Percentiles rank a stretch among this genome's conserved stretches.
These are phyloP conservation scores for Coniochaeta sp. DNA, from an alignment of 2,329 filamentous ascomycete genomes.

Conservation along the genomic window DNA sequence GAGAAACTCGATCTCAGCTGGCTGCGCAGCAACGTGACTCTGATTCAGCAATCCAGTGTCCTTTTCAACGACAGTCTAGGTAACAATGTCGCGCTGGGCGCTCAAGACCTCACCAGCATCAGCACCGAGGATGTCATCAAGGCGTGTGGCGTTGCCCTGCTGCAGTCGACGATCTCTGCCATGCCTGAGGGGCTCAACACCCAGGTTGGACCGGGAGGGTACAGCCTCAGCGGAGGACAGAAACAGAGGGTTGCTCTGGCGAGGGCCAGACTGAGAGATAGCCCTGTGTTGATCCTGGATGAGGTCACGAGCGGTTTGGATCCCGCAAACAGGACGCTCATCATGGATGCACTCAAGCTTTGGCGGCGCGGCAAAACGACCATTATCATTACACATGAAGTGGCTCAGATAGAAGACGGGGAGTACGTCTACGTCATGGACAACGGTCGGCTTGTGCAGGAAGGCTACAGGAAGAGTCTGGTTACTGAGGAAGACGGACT, in stretches of 20 bases:
- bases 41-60: conserved; percentile 76
- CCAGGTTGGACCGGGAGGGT: conserved; percentile 60
- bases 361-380: conserved; percentile 83
- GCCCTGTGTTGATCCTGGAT: conserved; percentile 77
- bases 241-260: conserved; percentile 76
- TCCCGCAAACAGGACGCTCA: conserved; percentile 54
- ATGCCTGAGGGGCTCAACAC: conserved; percentile 70
- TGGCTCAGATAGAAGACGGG: conserved; percentile 62
- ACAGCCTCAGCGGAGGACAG: conserved; percentile 75
- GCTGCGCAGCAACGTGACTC: conserved; percentile 69
- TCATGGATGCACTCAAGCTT: conserved; percentile 67
- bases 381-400: conserved; percentile 87
- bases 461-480: conserved; percentile 57
- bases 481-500: conserved; percentile 33
- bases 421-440: conserved; percentile 82
- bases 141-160: conserved; percentile 60
- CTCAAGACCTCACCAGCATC: conserved; percentile 37
- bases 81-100: conserved; percentile 71
- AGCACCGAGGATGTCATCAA: conserved; percentile 47
- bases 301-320: conserved; percentile 86
- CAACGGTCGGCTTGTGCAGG: conserved; percentile 57
- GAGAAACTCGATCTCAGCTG: conserved; percentile 58
- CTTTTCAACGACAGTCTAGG: conserved; percentile 77
- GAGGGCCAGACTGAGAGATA: conserved; percentile 67
- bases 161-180: conserved; percentile 59